A percentile compares a stretch with the other conserved stretches of the same genome.
phyloP scores from a whole-genome alignment of 306 rosid species.

The Vicia faba region DNA sequence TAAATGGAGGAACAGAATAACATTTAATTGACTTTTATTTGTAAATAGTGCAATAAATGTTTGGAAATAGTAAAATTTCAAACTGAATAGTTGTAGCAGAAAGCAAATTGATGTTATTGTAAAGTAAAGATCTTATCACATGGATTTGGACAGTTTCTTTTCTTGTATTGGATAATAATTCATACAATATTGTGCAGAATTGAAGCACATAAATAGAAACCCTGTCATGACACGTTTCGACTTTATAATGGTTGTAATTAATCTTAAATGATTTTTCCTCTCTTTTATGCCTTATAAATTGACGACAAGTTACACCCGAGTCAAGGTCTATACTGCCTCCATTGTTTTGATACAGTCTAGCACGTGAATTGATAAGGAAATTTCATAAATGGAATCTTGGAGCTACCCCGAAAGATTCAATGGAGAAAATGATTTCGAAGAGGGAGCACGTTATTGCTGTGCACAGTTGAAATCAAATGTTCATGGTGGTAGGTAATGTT shows the following conservation, averaged over 20 bases:
- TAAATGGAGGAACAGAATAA: too few relatives aligned
- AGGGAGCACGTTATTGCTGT: too few relatives aligned
- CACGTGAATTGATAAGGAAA: conserved; percentile 11
- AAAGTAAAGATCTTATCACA: not conserved
- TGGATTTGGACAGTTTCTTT: conserved; percentile 1
- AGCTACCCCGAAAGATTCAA: not conserved
- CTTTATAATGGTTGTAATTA: not conserved
- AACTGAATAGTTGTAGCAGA: too few relatives aligned
- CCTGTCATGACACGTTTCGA: conserved; percentile 17
- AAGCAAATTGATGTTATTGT: not conserved
- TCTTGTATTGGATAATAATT: conserved; percentile 13
- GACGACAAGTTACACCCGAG: not conserved
- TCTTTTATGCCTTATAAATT: not conserved
- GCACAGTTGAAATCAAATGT: too few relatives aligned
- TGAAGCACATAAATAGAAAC: not conserved
- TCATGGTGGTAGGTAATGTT: too few relatives aligned
- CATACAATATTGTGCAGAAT: not conserved
- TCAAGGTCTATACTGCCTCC: not conserved
- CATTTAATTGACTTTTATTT: too few relatives aligned
- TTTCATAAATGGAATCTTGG: not conserved
- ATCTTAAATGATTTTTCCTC: not conserved
- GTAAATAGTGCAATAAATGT: too few relatives aligned
- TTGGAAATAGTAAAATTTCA: too few relatives aligned
- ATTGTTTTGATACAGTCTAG: not conserved
- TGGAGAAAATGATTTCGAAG: too few relatives aligned